phyloP scores from a whole-genome alignment of 176 grass and related monocot species.

The Eleusine indica region DNA sequence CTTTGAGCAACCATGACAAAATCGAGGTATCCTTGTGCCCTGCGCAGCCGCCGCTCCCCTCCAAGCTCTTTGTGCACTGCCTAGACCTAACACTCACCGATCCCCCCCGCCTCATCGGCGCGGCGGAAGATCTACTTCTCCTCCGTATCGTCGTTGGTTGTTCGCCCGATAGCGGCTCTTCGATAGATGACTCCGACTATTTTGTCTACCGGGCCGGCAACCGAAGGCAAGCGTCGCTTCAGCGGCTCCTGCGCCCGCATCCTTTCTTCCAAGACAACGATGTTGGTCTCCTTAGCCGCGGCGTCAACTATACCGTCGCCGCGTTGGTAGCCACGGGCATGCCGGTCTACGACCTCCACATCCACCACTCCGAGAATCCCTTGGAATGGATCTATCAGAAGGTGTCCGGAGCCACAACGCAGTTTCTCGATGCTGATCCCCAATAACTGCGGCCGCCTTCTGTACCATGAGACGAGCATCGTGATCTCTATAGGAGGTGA shows the following conservation, averaged over 20 bases:
- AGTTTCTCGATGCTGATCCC: not conserved
- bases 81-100: not conserved
- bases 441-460: not conserved
- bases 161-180: not conserved
- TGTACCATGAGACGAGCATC: not conserved
- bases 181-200: not conserved
- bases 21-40: constrained; percentile 34
- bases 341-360: not conserved
- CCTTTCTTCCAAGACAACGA: not conserved
- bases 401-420: not conserved
- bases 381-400: not conserved
- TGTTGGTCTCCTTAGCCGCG: not conserved
- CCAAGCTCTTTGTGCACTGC: not conserved
- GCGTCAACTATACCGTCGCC: not conserved
- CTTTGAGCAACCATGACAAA: not conserved
- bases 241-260: not conserved
- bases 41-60: not conserved
- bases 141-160: not conserved
- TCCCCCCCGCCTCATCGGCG: not conserved
- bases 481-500: not conserved
- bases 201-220: constrained; percentile 13
- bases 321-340: not conserved
- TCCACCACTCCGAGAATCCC: not conserved
- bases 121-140: not conserved
- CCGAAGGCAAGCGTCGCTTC: not conserved